phyloP scores from a whole-genome alignment of 169 alveolate genomes.

The Theileria luwenshuni region DNA sequence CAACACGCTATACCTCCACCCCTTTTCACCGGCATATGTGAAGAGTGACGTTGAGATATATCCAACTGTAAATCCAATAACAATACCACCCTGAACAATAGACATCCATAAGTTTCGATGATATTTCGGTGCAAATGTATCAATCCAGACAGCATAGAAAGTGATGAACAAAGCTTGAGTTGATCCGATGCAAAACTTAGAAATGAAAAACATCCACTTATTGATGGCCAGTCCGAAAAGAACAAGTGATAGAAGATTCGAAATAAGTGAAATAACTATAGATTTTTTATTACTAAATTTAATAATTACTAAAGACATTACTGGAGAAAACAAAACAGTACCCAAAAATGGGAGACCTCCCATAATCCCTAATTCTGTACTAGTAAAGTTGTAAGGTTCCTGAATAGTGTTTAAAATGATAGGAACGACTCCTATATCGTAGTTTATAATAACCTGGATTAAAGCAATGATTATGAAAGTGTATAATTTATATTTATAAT shows the following conservation, averaged over 20 bases:
- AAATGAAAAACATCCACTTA: conserved; percentile 74
- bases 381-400: conserved; percentile 42
- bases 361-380: conserved; percentile 50
- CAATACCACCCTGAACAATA: conserved; percentile 85
- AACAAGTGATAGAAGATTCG: conserved; percentile 60
- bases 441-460: conserved; percentile 42
- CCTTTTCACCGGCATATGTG: neutral
- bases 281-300: conserved; percentile 66
- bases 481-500: neutral
- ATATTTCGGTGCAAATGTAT: conserved; percentile 88
- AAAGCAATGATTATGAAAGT: conserved; percentile 45
- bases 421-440: conserved; percentile 59
- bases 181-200: conserved; percentile 87
- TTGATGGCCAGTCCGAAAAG: conserved; percentile 71
- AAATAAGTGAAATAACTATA: conserved; percentile 58
- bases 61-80: conserved; percentile 84
- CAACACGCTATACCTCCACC: conserved; percentile 58
- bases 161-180: conserved; percentile 90
- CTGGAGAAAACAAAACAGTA: conserved; percentile 71
- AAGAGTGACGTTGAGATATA: conserved; percentile 63
- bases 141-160: conserved; percentile 94
- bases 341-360: conserved; percentile 82
- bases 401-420: conserved; percentile 49
- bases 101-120: conserved; percentile 93
- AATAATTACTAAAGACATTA: conserved; percentile 72